Percentiles rank a stretch among this genome's conserved stretches.
These are phyloP conservation scores for Apiospora aurea DNA, from an alignment of 2,329 filamentous ascomycete species.

Conservation along the genomic window DNA sequence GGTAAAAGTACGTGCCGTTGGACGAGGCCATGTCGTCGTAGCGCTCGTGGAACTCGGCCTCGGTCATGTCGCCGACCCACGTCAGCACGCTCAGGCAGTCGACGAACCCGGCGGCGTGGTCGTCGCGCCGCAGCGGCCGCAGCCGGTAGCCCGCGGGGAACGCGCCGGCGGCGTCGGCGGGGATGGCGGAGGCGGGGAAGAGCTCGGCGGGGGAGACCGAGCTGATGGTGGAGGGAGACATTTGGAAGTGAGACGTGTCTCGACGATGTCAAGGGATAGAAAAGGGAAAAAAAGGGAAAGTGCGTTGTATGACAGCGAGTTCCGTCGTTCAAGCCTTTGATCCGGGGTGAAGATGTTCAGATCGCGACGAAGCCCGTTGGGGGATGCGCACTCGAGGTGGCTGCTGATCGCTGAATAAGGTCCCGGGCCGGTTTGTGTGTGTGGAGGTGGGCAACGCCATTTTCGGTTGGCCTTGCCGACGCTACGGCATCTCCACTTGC, in stretches of 20 bases:
- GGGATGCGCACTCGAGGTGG: not conserved
- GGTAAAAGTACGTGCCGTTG: constrained; percentile 68
- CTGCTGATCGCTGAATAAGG: not conserved
- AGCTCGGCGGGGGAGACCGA: constrained; percentile 45
- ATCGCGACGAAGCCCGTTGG: not conserved
- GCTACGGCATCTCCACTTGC: constrained; percentile 16
- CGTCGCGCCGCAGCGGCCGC: constrained; percentile 71
- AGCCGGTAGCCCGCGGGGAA: constrained; percentile 75
- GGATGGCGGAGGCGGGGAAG: constrained; percentile 72
- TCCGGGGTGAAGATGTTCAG: not conserved
- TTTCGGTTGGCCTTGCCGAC: constrained; percentile 13
- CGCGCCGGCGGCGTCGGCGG: constrained; percentile 62
- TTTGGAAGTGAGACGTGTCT: not conserved
- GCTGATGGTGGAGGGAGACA: not conserved
- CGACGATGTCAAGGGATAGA: not conserved
- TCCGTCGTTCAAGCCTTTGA: not conserved
- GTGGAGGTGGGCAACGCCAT: constrained; percentile 10
- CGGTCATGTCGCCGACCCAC: constrained; percentile 74
- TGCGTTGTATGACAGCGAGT: not conserved
- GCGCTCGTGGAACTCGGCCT: constrained; percentile 52
- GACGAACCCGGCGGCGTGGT: constrained; percentile 76
- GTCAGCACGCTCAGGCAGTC: constrained; percentile 79
- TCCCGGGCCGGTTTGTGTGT: constrained; percentile 13
- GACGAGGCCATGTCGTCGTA: constrained; percentile 65
- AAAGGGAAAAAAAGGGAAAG: not conserved